Conservation (phyloP, 2,329 filamentous ascomycete species). For the Fusarium sp. region DNA sequence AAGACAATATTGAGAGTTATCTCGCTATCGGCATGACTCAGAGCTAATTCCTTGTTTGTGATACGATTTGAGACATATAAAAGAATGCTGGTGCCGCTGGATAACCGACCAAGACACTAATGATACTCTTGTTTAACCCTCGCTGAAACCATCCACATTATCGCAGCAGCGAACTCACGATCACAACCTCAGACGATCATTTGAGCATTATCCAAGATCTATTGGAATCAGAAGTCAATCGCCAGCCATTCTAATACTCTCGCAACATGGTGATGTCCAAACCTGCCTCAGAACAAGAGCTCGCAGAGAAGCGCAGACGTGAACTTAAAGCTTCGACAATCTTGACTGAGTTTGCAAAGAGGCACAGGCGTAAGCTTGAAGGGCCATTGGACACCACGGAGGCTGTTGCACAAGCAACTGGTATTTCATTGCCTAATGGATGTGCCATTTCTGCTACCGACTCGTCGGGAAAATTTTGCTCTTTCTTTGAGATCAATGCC, state of each 20-base stretch:
- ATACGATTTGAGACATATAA: not conserved
- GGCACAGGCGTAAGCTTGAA: not conserved
- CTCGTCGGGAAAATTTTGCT: not conserved
- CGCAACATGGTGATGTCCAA: not conserved
- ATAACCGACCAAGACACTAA: rapidly evolving
- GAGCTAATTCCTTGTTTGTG: rapidly evolving
- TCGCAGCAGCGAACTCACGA: not conserved
- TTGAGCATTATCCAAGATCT: not conserved
- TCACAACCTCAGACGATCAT: not conserved
- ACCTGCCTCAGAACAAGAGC: not conserved
- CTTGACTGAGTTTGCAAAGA: not conserved
- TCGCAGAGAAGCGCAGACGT: not conserved
- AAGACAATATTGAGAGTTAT: rapidly evolving
- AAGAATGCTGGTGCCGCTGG: not conserved
- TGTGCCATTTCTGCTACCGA: not conserved
- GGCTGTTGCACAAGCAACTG: not conserved
- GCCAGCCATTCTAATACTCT: slow-evolving; percentile 5
- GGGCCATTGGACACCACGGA: not conserved
- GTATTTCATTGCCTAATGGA: not conserved
- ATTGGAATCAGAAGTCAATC: not conserved
- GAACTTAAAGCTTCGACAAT: not conserved
- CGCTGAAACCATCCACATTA: not conserved
- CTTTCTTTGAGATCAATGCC: slow-evolving; percentile 1
- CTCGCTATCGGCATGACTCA: rapidly evolving
- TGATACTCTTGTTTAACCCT: not conserved